These are phyloP conservation scores for Ilyonectria robusta DNA, from an alignment of 2,329 filamentous ascomycete species.

Conservation along the genomic window DNA sequence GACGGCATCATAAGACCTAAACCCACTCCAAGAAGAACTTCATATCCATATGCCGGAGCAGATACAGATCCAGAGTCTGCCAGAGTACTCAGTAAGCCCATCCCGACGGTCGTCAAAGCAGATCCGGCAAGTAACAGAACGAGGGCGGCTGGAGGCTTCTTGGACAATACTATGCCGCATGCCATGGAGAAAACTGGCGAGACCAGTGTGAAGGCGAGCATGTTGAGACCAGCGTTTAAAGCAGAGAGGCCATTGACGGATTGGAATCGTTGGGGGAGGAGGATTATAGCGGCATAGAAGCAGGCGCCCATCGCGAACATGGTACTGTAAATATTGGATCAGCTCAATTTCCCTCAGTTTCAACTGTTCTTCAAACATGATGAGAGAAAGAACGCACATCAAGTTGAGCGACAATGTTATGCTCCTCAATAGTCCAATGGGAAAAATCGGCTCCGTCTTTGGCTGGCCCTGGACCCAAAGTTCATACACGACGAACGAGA, in stretches of 20 bases:
- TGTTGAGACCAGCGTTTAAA: slow-evolving; percentile 1
- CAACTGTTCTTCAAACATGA: not conserved
- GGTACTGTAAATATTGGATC: not conserved
- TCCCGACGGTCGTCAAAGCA: slow-evolving; percentile 9
- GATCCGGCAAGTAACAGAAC: not conserved
- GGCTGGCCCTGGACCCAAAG: slow-evolving; percentile 6
- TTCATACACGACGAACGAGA: slow-evolving; percentile 9
- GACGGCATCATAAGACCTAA: slow-evolving; percentile 14
- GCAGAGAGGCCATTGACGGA: slow-evolving; percentile 18
- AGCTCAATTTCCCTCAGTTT: not conserved
- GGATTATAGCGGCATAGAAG: slow-evolving; percentile 22
- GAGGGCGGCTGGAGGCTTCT: slow-evolving; percentile 7
- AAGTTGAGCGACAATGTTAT: not conserved
- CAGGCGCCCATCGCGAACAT: not conserved
- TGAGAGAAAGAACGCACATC: not conserved
- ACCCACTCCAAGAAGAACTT: slow-evolving; percentile 8
- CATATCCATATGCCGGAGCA: slow-evolving; percentile 4
- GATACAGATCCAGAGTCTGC: not conserved
- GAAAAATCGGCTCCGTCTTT: slow-evolving; percentile 7
- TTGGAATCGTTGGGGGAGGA: slow-evolving; percentile 17
- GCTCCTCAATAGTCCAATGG: slow-evolving; percentile 3
- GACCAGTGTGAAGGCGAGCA: slow-evolving; percentile 15
- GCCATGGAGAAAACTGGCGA: slow-evolving; percentile 12
- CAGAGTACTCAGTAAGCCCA: slow-evolving; percentile 3
- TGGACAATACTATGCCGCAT: slow-evolving; percentile 8